Conservation (phyloP, 306 rosid species). For the Parietaria judaica region DNA sequence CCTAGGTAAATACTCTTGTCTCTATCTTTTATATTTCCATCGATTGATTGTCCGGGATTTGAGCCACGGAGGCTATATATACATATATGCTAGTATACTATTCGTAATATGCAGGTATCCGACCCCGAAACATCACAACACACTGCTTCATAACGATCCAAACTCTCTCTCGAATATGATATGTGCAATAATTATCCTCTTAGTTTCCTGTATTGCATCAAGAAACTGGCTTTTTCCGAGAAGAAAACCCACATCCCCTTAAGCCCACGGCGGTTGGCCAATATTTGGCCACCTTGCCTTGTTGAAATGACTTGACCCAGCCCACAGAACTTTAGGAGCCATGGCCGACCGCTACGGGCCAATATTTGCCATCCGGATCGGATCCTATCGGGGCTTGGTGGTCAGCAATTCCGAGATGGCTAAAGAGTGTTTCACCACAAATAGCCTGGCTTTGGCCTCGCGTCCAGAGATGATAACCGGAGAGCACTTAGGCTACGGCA, state of each 20-base stretch:
- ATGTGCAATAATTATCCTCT: neutral
- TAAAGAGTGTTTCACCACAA: conserved; percentile 35
- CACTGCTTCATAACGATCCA: neutral
- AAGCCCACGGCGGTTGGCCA: conserved; percentile 59
- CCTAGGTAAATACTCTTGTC: too few relatives aligned
- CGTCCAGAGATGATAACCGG: conserved; percentile 16
- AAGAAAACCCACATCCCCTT: conserved; percentile 21
- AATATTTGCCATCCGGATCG: conserved; percentile 23
- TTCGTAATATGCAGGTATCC: too few relatives aligned
- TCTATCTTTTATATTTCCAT: too few relatives aligned
- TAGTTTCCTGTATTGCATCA: neutral
- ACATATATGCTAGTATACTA: too few relatives aligned
- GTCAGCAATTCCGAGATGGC: conserved; percentile 30
- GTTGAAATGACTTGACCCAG: conserved; percentile 23
- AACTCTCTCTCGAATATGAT: neutral
- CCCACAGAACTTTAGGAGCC: conserved; percentile 31
- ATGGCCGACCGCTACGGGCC: conserved; percentile 20
- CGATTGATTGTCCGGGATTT: too few relatives aligned
- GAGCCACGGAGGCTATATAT: too few relatives aligned
- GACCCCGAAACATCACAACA: too few relatives aligned
- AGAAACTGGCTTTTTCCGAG: neutral
- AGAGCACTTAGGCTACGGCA: conserved; percentile 26
- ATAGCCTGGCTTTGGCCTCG: conserved; percentile 22
- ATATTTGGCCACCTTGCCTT: conserved; percentile 51
- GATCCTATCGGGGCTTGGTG: conserved; percentile 22